Evolutionary conservation across 2,329 filamentous ascomycete genomes (phyloP), one percentile per base, ranked within the genome.

Genomic region (Penicillium corylophilum): DNA sequence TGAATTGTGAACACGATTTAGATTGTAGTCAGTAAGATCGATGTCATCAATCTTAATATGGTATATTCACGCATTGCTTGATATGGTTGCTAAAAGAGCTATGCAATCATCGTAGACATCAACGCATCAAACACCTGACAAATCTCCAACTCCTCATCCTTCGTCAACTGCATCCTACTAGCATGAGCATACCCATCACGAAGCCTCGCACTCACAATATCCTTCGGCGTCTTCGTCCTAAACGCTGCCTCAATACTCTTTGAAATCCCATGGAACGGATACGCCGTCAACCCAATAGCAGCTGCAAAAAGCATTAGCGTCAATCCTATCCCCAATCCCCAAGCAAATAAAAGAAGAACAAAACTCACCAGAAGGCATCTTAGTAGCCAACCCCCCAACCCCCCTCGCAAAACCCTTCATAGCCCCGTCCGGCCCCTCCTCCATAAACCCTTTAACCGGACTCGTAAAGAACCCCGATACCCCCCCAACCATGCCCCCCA

Each of bases 401-500:
- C 55, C 58, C n/a, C 50, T 55, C 1, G 61, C 68, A 3, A 71
- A 46, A 1, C 69, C 67, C 31, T 66, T 70, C 1, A 62, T 51
- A 5, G 71, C 63, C 0, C 71, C 71, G 1, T 64, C 36, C 6
- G 57, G 51, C 2, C 71, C 71, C 12, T 67, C 64, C 12, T 68
- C 62, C 47, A 62, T 63, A 3, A 57, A 64, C 0, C 62, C 67
- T 46, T 66, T 59, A 33, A 57, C 48, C 5, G 67, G 67, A 24
- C 67, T 57, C 7, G 55, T 61, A 12, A 69, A 54, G 6, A 71
- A 51, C 1, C 66, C 68, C 1, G 61, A 54, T 3, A 73, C 24
- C 0, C 69, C 70, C n/a, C 67, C 62, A 4, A 53, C 59, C 39
- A 73, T 60, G 1, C 69, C 70, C 13, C 62, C 53, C 4, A 63